A percentile compares a stretch with the other conserved stretches of the same genome.
Conservation (phyloP, 805 yeast species). For the Isabelozyma gotoi region DNA sequence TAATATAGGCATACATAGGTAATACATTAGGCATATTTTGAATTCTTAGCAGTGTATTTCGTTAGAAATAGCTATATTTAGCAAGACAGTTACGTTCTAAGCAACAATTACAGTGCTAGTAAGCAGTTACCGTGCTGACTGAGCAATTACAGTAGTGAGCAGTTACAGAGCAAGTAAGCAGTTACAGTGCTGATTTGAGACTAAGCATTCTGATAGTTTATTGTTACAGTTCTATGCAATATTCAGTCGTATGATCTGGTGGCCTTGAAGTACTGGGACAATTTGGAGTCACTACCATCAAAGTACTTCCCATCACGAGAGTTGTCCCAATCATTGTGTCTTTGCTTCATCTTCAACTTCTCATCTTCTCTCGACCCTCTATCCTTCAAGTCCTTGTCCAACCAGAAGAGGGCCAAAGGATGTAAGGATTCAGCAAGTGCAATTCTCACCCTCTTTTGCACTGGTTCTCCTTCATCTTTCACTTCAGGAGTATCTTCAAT, state of each 20-base stretch:
- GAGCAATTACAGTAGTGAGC: no score
- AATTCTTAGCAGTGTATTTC: no score
- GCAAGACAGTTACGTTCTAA: no score
- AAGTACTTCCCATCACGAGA: slow-evolving; percentile 35
- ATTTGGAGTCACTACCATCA: slow-evolving; percentile 39
- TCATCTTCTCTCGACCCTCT: slow-evolving; percentile 58
- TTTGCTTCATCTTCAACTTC: slow-evolving; percentile 33
- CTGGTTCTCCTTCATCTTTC: slow-evolving; percentile 8
- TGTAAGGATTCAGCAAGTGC: slow-evolving; percentile 55
- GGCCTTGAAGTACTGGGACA: slow-evolving; percentile 50
- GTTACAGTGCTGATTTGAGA: no score
- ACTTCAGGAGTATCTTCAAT: background rate
- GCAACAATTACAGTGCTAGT: background rate
- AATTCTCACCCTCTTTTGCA: slow-evolving; percentile 30
- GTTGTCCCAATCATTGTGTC: slow-evolving; percentile 58
- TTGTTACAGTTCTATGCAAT: background rate
- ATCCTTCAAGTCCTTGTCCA: slow-evolving; percentile 47
- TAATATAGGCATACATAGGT: no score
- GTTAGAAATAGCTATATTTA: no score
- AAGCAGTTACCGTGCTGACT: no score
- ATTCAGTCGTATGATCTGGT: slow-evolving; percentile 36
- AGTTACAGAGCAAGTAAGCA: no score
- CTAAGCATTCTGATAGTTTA: no score
- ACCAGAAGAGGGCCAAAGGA: slow-evolving; percentile 74
- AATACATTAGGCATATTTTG: no score